These are phyloP conservation scores for Nepenthes gracilis DNA, from an alignment of 148 eudicot species.

Conservation along the genomic window DNA sequence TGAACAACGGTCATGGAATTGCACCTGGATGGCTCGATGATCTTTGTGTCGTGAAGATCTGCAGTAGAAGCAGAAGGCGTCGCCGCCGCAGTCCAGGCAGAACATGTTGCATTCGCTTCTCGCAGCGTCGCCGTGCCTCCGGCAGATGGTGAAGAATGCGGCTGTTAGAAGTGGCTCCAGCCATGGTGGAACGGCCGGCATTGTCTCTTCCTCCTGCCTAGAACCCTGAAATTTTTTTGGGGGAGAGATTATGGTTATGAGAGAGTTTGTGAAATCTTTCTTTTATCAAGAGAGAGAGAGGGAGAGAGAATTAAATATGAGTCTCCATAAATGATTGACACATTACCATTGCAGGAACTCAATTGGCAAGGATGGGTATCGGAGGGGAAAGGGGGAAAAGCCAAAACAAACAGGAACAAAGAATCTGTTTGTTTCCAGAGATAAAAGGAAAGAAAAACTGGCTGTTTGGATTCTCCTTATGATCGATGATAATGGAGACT, in stretches of 20 bases:
- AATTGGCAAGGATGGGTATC: constrained; percentile 4
- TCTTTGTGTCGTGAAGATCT: constrained; percentile 70
- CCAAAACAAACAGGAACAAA: neutral
- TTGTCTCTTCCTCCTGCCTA: constrained; percentile 1
- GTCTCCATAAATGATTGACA: constrained; percentile 5
- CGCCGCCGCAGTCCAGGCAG: constrained; percentile 62
- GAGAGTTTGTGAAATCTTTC: neutral
- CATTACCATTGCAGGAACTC: constrained; percentile 16
- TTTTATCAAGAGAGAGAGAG: neutral
- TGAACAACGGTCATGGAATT: neutral
- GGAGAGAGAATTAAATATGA: neutral
- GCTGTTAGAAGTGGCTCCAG: constrained; percentile 59
- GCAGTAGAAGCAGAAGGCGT: constrained; percentile 81
- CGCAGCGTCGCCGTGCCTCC: constrained; percentile 64
- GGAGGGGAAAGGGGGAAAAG: neutral
- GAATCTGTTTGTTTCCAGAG: constrained; percentile 7
- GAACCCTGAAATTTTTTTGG: neutral
- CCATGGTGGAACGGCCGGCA: constrained; percentile 58
- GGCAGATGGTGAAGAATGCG: constrained; percentile 57
- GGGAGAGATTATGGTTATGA: neutral
- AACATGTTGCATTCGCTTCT: constrained; percentile 89
- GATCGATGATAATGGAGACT: constrained; percentile 8
- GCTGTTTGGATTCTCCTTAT: constrained; percentile 20
- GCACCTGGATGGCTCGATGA: constrained; percentile 83
- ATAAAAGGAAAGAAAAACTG: neutral